phyloP scores from a whole-genome alignment of 495 filamentous ascomycete genomes.

The Tuber brumale region DNA sequence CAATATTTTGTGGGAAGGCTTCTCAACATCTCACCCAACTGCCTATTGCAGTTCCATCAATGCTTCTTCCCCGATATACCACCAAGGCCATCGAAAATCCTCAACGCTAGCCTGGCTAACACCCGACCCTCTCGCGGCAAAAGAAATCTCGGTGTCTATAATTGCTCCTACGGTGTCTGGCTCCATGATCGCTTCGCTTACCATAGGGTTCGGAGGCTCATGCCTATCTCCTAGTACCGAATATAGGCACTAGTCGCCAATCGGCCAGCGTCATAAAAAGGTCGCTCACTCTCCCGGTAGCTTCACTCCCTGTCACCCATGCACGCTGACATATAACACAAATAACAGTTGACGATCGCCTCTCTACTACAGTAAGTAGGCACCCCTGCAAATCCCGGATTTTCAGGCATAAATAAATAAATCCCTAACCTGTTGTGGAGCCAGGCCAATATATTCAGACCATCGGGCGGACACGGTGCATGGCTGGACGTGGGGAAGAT shows the following conservation, averaged over 20 bases:
- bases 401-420: not conserved
- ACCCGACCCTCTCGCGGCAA: not conserved
- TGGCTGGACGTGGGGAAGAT: not conserved
- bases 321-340: not conserved
- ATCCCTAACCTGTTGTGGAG: not conserved
- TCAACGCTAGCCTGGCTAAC: not conserved
- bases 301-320: not conserved
- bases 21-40: not conserved
- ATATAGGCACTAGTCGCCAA: not conserved
- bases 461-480: not conserved
- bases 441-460: not conserved
- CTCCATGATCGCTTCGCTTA: not conserved
- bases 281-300: not conserved
- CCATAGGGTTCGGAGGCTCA: not conserved
- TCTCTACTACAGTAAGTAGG: not conserved
- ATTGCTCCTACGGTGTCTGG: not conserved
- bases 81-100: not conserved
- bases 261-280: not conserved
- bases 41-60: not conserved
- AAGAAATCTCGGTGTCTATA: not conserved
- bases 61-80: not conserved
- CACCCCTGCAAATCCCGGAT: not conserved
- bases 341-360: not conserved
- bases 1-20: not conserved
- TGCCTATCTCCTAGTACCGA: not conserved